A percentile compares a stretch with the other conserved stretches of the same genome.
Conservation (phyloP, 306 rosid species). For the Fragaria ananassa region DNA sequence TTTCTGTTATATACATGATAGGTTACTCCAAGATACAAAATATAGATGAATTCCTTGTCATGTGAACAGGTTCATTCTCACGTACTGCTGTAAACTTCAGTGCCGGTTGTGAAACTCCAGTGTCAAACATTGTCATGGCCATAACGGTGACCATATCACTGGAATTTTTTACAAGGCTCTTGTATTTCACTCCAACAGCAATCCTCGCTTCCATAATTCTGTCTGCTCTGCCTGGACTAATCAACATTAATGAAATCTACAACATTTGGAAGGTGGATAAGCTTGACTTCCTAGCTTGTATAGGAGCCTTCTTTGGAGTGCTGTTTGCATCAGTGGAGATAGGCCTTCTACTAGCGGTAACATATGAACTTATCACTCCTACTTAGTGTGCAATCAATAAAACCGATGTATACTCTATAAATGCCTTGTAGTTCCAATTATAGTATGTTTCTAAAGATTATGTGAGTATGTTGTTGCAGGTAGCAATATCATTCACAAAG, state of each 20-base stretch:
- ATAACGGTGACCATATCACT: slow-evolving; percentile 58
- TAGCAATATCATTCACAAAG: slow-evolving; percentile 70
- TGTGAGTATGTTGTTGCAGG: slow-evolving; percentile 35
- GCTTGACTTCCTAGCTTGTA: slow-evolving; percentile 69
- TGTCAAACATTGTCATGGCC: slow-evolving; percentile 79
- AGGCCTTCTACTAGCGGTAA: slow-evolving; percentile 73
- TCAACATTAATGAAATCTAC: slow-evolving; percentile 46
- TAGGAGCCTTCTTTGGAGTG: slow-evolving; percentile 70
- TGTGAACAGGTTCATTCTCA: slow-evolving; percentile 68
- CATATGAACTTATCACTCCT: background rate
- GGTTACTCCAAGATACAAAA: background rate
- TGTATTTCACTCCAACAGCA: slow-evolving; percentile 73
- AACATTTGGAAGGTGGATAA: slow-evolving; percentile 79
- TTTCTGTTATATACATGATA: background rate
- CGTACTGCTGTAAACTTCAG: slow-evolving; percentile 73
- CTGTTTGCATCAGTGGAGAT: slow-evolving; percentile 69
- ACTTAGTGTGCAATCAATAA: background rate
- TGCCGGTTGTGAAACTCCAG: slow-evolving; percentile 64
- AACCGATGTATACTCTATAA: background rate
- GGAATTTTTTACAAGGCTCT: slow-evolving; percentile 54
- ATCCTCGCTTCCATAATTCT: slow-evolving; percentile 74
- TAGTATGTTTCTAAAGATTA: background rate
- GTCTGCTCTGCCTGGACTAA: slow-evolving; percentile 81
- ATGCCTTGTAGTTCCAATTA: background rate
- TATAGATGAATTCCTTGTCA: background rate